Conservation (phyloP, 805 yeast species). For the Tetrapisispora fleetii region DNA sequence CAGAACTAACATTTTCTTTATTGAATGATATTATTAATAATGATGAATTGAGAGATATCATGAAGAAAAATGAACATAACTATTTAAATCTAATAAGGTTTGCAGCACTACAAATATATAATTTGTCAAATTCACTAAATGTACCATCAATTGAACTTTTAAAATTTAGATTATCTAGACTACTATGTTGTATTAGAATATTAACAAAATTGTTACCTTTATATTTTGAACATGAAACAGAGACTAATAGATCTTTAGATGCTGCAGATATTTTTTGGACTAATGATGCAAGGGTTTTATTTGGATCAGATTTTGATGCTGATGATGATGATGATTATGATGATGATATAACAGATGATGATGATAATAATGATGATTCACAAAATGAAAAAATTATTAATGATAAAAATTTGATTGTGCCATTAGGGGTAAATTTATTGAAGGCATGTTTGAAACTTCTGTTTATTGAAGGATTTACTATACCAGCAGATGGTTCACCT, state of each 20-base stretch:
- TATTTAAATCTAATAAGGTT: conserved; percentile 44
- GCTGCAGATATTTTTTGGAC: conserved; percentile 16
- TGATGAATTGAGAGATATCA: conserved; percentile 40
- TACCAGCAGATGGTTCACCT: conserved; percentile 10
- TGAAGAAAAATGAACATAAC: conserved; percentile 30
- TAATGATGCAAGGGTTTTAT: conserved; percentile 5
- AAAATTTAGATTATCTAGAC: conserved; percentile 17
- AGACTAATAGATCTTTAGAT: conserved; percentile 27
- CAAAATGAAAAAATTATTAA: not conserved
- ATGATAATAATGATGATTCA: not conserved
- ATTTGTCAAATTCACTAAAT: conserved; percentile 15
- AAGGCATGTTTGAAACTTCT: conserved; percentile 18
- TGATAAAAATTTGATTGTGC: conserved; percentile 5
- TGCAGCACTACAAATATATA: conserved; percentile 28
- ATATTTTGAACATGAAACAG: conserved; percentile 41
- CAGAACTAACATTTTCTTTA: conserved; percentile 11
- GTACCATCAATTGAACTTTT: conserved; percentile 3
- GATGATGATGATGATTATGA: not conserved
- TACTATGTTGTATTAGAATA: conserved; percentile 54
- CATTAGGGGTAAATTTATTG: conserved; percentile 30
- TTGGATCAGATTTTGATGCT: not conserved
- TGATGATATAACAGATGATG: conserved; percentile 1
- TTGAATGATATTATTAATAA: conserved; percentile 41
- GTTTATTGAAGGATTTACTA: conserved; percentile 24
- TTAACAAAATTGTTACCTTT: conserved; percentile 59